Evolutionary conservation across 140 eudicot genomes (phyloP).

Genomic region (Flaveria floridana): DNA sequence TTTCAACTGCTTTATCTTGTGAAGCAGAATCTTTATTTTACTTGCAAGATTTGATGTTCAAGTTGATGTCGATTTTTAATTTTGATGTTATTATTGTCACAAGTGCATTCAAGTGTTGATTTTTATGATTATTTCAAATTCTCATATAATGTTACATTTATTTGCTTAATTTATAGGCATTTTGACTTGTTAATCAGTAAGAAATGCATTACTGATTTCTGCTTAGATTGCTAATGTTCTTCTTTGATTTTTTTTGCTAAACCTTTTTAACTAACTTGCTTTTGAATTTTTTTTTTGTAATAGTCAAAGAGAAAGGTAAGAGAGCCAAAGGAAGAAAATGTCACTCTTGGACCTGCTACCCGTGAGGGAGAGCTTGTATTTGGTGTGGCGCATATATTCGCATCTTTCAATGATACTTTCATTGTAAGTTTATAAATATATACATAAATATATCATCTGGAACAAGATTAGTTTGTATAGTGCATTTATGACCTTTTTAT

Average conservation of each 20-base stretch:
- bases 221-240: neutral
- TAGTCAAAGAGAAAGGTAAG: slow-evolving; percentile 16
- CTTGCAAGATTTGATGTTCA: too few relatives aligned
- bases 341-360: slow-evolving; percentile 22
- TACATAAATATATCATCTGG: neutral
- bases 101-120: neutral
- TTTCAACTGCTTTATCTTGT: too few relatives aligned
- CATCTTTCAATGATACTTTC: slow-evolving; percentile 20
- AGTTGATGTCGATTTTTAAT: too few relatives aligned
- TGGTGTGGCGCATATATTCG: slow-evolving; percentile 13
- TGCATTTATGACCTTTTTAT: neutral
- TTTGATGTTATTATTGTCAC: neutral
- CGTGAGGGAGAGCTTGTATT: slow-evolving; percentile 23
- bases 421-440: neutral
- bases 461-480: neutral
- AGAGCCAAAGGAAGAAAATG: slow-evolving; percentile 22
- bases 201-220: neutral
- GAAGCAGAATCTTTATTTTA: too few relatives aligned
- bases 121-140: neutral
- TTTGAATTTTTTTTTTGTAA: neutral
- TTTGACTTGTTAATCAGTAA: neutral
- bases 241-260: neutral
- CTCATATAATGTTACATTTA: neutral
- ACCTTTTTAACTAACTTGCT: neutral
- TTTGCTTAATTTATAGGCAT: neutral